Evolutionary conservation across 164 flowering plant species (phyloP).

Genomic region (Tinospora cordifolia): DNA sequence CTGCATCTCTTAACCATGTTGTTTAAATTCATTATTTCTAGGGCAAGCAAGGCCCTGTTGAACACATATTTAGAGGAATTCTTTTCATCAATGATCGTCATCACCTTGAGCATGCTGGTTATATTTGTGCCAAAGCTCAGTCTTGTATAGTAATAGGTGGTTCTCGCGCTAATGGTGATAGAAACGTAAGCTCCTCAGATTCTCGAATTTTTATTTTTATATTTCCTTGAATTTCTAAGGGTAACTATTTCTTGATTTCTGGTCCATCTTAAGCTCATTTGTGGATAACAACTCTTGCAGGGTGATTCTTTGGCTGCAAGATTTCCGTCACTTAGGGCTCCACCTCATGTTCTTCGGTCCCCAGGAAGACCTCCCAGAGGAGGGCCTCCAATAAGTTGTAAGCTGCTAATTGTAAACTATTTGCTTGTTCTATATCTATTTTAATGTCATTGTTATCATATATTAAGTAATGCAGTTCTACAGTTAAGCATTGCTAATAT

Average conservation of each 20-base stretch:
- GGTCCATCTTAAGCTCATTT: neutral
- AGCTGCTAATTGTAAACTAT: constrained; percentile 20
- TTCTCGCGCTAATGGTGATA: constrained; percentile 57
- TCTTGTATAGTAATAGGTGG: constrained; percentile 81
- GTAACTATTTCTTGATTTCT: neutral
- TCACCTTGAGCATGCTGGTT: constrained; percentile 98
- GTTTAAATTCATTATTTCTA: constrained; percentile 14
- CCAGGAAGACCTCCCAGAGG: constrained; percentile 70
- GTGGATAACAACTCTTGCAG: constrained; percentile 22
- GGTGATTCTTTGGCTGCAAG: constrained; percentile 51
- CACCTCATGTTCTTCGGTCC: constrained; percentile 53
- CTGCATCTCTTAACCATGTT: constrained; percentile 3
- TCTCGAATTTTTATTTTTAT: neutral
- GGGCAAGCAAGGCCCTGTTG: constrained; percentile 99
- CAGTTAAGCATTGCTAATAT: neutral
- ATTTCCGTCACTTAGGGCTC: constrained; percentile 41
- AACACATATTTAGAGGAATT: constrained; percentile 75
- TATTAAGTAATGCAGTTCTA: neutral
- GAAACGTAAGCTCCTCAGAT: constrained; percentile 47
- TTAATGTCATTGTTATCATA: neutral
- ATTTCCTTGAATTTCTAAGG: neutral
- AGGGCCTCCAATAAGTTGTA: constrained; percentile 51
- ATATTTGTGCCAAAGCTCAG: constrained; percentile 79
- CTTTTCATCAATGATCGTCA: constrained; percentile 85
- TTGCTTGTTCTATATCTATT: constrained; percentile 1